Conservation (phyloP, 257 asterid species). For the Solanum corneliomulleri region DNA sequence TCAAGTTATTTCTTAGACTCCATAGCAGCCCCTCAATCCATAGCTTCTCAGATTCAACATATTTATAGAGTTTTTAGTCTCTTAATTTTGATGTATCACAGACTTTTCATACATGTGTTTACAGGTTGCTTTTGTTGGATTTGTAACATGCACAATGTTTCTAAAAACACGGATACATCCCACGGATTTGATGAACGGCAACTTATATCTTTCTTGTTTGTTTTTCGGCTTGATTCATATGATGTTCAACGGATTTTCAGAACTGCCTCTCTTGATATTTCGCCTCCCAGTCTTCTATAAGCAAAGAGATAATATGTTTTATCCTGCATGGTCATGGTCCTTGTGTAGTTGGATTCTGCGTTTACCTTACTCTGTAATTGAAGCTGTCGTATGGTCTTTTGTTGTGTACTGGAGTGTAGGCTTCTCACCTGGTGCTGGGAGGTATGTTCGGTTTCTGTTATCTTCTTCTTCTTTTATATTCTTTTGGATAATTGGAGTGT, state of each 20-base stretch:
- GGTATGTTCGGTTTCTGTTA: conserved; percentile 29
- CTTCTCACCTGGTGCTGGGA: conserved; percentile 62
- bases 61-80: neutral
- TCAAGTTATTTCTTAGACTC: neutral
- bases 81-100: neutral
- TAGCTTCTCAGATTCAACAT: neutral
- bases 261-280: conserved; percentile 69
- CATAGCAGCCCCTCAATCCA: neutral
- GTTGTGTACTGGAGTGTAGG: conserved; percentile 73
- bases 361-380: conserved; percentile 72
- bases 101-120: neutral
- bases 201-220: conserved; percentile 60
- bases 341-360: conserved; percentile 62
- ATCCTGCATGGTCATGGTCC: conserved; percentile 95
- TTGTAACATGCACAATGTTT: conserved; percentile 72
- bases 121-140: conserved; percentile 84
- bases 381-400: conserved; percentile 69
- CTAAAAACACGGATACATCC: conserved; percentile 65
- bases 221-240: conserved; percentile 75
- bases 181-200: conserved; percentile 44
- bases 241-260: conserved; percentile 93
- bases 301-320: conserved; percentile 80
- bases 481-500: neutral
- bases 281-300: conserved; percentile 90
- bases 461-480: neutral